These are phyloP conservation scores for Aureococcus anophagefferens DNA, from an alignment of 108 stramenopile genomes.

Conservation along the genomic window DNA sequence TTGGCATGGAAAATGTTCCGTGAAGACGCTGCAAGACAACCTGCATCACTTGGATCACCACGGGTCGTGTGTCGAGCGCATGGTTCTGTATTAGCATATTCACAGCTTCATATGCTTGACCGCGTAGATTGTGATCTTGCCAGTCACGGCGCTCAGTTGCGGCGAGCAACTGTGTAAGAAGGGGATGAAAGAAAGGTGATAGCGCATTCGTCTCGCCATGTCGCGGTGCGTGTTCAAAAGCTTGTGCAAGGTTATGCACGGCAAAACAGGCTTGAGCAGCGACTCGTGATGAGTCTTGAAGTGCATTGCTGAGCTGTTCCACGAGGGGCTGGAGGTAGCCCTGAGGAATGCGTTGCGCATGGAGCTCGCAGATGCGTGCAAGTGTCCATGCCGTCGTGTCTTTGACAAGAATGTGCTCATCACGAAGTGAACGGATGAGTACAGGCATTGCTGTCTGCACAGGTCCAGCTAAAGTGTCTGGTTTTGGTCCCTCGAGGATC, in stretches of 20 bases:
- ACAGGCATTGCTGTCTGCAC: constrained; percentile 76
- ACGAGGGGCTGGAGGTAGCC: constrained; percentile 69
- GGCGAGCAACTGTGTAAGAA: constrained; percentile 65
- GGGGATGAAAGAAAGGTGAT: constrained; percentile 55
- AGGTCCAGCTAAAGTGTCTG: constrained; percentile 59
- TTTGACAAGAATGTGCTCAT: constrained; percentile 67
- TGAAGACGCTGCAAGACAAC: constrained; percentile 65
- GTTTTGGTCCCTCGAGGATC: constrained; percentile 72
- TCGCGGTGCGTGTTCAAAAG: constrained; percentile 44
- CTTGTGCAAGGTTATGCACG: constrained; percentile 73
- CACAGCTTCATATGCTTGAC: constrained; percentile 71
- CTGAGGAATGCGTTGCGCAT: constrained; percentile 61
- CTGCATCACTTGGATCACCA: constrained; percentile 61
- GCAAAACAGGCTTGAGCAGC: constrained; percentile 76
- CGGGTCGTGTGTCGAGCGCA: constrained; percentile 59
- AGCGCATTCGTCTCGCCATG: constrained; percentile 63
- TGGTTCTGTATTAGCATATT: constrained; percentile 68
- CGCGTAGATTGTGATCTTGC: constrained; percentile 61
- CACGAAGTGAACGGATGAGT: constrained; percentile 58
- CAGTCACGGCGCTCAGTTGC: constrained; percentile 74
- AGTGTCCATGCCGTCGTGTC: constrained; percentile 84
- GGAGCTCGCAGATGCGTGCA: constrained; percentile 76
- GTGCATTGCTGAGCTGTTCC: constrained; percentile 53
- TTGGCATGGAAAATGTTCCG: constrained; percentile 54
- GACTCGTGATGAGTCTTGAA: constrained; percentile 61